These are phyloP conservation scores for Leptographium radiaticola DNA, from an alignment of 2,329 filamentous ascomycete genomes.

Conservation along the genomic window DNA sequence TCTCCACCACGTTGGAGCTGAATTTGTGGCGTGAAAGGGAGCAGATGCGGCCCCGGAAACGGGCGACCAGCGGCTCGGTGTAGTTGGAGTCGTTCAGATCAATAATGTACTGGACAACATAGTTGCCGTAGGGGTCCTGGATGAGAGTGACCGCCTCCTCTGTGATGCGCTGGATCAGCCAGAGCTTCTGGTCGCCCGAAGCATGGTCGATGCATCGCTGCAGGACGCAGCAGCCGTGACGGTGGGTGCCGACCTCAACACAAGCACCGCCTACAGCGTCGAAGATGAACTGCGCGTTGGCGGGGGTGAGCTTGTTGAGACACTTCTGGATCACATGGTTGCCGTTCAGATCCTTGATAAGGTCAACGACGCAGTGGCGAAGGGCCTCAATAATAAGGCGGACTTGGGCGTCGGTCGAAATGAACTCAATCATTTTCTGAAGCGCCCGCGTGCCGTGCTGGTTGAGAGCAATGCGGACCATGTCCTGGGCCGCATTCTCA, in stretches of 20 bases:
- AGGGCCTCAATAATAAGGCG: conserved; percentile 79
- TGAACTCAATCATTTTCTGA: conserved; percentile 99
- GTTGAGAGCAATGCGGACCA: conserved; percentile 90
- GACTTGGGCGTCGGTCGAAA: conserved; percentile 74
- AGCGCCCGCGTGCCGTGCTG: conserved; percentile 93
- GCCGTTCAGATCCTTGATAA: conserved; percentile 95
- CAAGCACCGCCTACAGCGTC: conserved; percentile 81
- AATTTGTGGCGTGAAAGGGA: conserved; percentile 89
- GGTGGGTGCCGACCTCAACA: conserved; percentile 86
- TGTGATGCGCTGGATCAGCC: conserved; percentile 78
- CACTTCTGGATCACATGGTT: conserved; percentile 99
- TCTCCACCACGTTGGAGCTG: conserved; percentile 98
- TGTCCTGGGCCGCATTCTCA: conserved; percentile 72
- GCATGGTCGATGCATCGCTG: conserved; percentile 98
- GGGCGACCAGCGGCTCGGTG: conserved; percentile 74
- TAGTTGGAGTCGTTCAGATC: conserved; percentile 80
- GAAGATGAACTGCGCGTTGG: conserved; percentile 92
- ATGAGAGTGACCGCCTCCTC: conserved; percentile 78
- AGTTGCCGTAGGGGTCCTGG: conserved; percentile 96
- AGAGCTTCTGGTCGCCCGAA: conserved; percentile 74
- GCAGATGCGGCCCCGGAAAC: conserved; percentile 62
- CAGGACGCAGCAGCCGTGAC: conserved; percentile 93
- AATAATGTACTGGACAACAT: conserved; percentile 97
- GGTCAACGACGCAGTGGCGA: conserved; percentile 70
- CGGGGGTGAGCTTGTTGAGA: conserved; percentile 76